Base-by-base conservation (phyloP, 1,284 basidiomycete species). In the Hypsizygus ulmarius region DNA sequence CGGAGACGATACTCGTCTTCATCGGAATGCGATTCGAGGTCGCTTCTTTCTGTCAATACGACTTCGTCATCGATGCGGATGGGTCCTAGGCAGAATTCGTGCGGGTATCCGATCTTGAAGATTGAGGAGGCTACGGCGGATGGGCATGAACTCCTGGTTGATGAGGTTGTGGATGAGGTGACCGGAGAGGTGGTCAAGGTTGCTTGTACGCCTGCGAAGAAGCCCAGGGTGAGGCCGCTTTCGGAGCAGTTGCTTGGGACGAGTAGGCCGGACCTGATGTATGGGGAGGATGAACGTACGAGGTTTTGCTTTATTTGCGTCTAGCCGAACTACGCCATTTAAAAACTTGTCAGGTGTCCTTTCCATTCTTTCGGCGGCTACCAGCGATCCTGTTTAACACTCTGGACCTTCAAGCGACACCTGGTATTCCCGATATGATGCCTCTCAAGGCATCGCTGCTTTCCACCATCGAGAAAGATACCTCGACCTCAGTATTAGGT, bases 321-420 rank as follows among this genome's bases (percentile, higher is more conserved):
- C 7, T 25, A n/a, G n/a, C n/a, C n/a, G 21, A 25, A 25, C 7
- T 25, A 32, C 33, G 36, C 38, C 47, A 39, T 45, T 55, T 33
- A n/a, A 18, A 47, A 30, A 15, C 14, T 47, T 54, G 52, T 58
- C 21, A 82, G 87, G 75, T 49, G 78, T 79, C 12, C 60, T 90
- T 1, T 85, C 81, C 0, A 75, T 88, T 15, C 65, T 90, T 15
- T 84, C 84, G 50, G 84, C 82, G 0, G 88, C 83, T 0, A 90
- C 87, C 0, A 81, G 87, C 45, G 88, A 90, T 37, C 72, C 90
- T 1, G 88, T 84, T 91, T 64, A 86, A 82, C 54, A 75, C 77
- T 15, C 71, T 90, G 18, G 85, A 90, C 56, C 70, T 90, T 1
- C 79, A 88, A 57, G 83, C 84, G 2, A 88, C 87, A 0, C 87